Percentiles rank a stretch among this genome's conserved stretches.
Evolutionary conservation across 2,329 filamentous ascomycete species (phyloP).

Genomic region (Penicillium nordicum): DNA sequence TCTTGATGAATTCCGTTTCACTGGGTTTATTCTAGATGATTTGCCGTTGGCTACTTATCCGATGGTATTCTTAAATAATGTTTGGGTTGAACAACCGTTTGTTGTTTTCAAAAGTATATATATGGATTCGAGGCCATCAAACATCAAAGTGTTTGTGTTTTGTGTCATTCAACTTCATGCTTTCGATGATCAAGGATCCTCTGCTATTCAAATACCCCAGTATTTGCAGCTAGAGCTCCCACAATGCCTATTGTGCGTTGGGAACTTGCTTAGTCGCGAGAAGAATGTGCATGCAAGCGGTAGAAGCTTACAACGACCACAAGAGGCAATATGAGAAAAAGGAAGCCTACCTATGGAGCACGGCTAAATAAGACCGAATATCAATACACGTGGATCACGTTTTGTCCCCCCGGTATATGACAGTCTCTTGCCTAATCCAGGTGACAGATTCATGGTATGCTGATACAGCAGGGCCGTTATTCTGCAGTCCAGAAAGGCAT

Average conservation of each 20-base stretch:
- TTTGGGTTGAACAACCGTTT: conserved; percentile 3
- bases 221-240: background rate
- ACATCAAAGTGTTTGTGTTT: background rate
- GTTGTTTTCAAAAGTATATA: background rate
- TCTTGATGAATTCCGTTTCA: conserved; percentile 10
- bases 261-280: background rate
- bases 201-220: background rate
- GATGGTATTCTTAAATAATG: background rate
- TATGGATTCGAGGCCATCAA: background rate
- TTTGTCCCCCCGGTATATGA: conserved; percentile 5
- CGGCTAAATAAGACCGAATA: conserved; percentile 9
- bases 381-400: conserved; percentile 20
- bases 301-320: conserved; percentile 6
- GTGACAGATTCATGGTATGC: conserved; percentile 2
- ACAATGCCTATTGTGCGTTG: conserved; percentile 5
- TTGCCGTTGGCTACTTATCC: background rate
- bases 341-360: background rate
- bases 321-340: conserved; percentile 8
- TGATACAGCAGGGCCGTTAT: conserved; percentile 16
- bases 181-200: background rate
- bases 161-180: background rate
- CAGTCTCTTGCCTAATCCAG: conserved; percentile 16
- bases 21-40: conserved; percentile 3
- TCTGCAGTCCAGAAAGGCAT: conserved; percentile 8
- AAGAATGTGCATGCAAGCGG: conserved; percentile 4